phyloP scores from a whole-genome alignment of 2,329 filamentous ascomycete genomes.

The Monosporascus sp. region DNA sequence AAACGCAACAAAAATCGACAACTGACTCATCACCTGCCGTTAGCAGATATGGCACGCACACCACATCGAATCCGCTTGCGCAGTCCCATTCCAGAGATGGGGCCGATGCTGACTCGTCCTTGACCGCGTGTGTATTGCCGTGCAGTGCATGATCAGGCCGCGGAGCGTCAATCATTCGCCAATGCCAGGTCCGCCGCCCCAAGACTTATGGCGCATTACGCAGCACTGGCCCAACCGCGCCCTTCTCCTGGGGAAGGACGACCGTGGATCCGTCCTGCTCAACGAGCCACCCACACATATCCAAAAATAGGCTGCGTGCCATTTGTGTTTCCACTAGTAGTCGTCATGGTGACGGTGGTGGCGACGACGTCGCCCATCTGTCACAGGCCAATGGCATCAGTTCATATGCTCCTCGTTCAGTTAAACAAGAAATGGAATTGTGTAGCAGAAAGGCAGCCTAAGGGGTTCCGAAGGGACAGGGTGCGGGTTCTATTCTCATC shows the following conservation, averaged over 20 bases:
- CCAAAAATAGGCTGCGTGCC: not conserved
- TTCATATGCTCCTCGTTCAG: slow-evolving; percentile 17
- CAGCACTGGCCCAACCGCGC: not conserved
- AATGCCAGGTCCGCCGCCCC: too few relatives aligned
- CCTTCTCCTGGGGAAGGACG: not conserved
- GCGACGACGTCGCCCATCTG: slow-evolving; percentile 36
- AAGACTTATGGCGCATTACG: too few relatives aligned
- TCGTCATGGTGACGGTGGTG: slow-evolving; percentile 11
- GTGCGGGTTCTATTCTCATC: slow-evolving; percentile 2
- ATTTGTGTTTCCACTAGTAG: slow-evolving; percentile 2
- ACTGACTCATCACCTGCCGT: not conserved
- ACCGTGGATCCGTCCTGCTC: not conserved
- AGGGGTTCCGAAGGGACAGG: slow-evolving; percentile 7
- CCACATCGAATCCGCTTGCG: not conserved
- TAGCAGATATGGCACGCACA: not conserved
- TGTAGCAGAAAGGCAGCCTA: slow-evolving; percentile 13
- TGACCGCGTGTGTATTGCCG: too few relatives aligned
- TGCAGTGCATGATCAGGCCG: too few relatives aligned
- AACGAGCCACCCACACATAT: not conserved
- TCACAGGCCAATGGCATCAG: slow-evolving; percentile 36
- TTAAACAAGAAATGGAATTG: slow-evolving; percentile 14
- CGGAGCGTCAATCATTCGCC: too few relatives aligned
- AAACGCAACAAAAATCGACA: too few relatives aligned
- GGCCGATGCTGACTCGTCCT: too few relatives aligned
- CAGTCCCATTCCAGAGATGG: too few relatives aligned